Evolutionary conservation across 2,329 filamentous ascomycete genomes (phyloP).

Genomic region (Penicillium sp.): DNA sequence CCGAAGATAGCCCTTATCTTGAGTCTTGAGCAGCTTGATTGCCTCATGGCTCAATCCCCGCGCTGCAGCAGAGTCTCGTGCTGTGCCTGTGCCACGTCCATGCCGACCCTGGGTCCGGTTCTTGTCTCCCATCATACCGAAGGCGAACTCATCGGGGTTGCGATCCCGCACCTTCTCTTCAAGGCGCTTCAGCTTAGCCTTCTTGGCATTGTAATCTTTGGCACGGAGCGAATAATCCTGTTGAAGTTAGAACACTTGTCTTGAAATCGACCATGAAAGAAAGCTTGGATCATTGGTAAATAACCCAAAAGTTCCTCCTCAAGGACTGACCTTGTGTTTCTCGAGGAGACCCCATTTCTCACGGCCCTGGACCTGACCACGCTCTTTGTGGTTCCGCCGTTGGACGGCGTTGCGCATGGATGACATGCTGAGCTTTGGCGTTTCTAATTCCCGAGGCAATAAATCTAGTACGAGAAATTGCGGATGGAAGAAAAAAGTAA

Average conservation of each 20-base stretch:
- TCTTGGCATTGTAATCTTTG: conserved; percentile 62
- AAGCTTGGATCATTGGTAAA: not conserved
- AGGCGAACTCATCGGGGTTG: conserved; percentile 66
- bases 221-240: conserved; percentile 65
- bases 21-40: conserved; percentile 63
- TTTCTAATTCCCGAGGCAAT: not conserved
- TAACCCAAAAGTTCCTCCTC: not conserved
- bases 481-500: not conserved
- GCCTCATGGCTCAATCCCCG: conserved; percentile 55
- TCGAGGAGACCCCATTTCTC: conserved; percentile 87
- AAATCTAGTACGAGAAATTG: not conserved
- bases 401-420: conserved; percentile 64
- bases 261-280: not conserved
- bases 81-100: conserved; percentile 28
- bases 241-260: conserved; percentile 1
- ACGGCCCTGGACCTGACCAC: conserved; percentile 80
- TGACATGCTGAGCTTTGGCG: conserved; percentile 46
- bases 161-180: conserved; percentile 59
- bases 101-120: conserved; percentile 45
- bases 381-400: conserved; percentile 83
- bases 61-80: conserved; percentile 41
- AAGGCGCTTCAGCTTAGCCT: conserved; percentile 57
- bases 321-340: conserved; percentile 73
- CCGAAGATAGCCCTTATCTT: conserved; percentile 61
- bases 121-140: conserved; percentile 59